These are phyloP conservation scores for Hypoxylon subgilvum DNA, from an alignment of 495 filamentous ascomycete species.

Conservation along the genomic window DNA sequence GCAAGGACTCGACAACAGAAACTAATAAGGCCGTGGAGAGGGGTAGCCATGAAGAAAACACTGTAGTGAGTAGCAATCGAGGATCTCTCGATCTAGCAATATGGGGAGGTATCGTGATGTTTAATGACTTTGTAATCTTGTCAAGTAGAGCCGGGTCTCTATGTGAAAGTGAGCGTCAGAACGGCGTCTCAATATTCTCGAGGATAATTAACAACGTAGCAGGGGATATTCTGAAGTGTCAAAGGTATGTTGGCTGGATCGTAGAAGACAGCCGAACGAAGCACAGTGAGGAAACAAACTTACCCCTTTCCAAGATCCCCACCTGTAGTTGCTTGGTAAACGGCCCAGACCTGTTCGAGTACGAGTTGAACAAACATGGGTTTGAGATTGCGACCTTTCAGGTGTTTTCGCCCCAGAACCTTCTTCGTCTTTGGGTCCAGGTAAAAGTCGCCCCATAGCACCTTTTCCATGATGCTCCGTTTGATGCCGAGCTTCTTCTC, in stretches of 20 bases:
- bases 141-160: conserved; percentile 83
- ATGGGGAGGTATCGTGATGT: conserved; percentile 80
- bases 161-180: conserved; percentile 42
- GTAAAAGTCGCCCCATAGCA: conserved; percentile 97
- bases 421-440: conserved; percentile 96
- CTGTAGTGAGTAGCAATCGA: conserved; percentile 77
- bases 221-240: conserved; percentile 5
- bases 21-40: conserved; percentile 91
- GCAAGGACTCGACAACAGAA: conserved; percentile 90
- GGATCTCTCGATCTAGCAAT: conserved; percentile 85
- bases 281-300: too few relatives aligned
- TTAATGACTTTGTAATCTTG: conserved; percentile 92
- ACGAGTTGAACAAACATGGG: conserved; percentile 98
- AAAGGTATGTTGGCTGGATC: too few relatives aligned
- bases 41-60: conserved; percentile 90
- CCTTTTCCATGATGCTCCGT: conserved; percentile 85
- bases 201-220: too few relatives aligned
- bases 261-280: too few relatives aligned
- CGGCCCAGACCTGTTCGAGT: conserved; percentile 95
- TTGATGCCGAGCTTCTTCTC: conserved; percentile 98
- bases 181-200: too few relatives aligned
- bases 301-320: conserved; percentile 83
- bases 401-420: conserved; percentile 86
- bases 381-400: conserved; percentile 88
- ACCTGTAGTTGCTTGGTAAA: conserved; percentile 88